Conservation (phyloP, 2,329 filamentous ascomycete genomes). For the Chaetomiaceae sp. region DNA sequence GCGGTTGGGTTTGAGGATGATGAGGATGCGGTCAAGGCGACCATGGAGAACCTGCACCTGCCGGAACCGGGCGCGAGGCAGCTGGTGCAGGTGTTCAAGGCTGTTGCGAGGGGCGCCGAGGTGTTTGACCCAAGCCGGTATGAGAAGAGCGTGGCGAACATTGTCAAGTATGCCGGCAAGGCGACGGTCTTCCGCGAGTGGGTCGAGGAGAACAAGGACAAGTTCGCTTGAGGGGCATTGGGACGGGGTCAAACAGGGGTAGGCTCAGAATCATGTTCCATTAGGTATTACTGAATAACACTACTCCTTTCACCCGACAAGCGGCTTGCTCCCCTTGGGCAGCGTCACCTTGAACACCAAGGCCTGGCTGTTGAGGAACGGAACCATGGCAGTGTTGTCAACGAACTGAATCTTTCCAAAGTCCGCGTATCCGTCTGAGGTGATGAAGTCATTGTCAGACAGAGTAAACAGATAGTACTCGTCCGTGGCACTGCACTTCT, state of each 20-base stretch:
- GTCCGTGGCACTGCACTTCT: constrained; percentile 29
- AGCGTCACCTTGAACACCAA: constrained; percentile 57
- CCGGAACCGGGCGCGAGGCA: background rate
- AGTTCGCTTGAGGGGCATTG: background rate
- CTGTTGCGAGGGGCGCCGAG: background rate
- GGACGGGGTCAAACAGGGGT: too few species aligned
- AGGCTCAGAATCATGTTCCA: too few species aligned
- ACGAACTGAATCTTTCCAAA: constrained; percentile 51
- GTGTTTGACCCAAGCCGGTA: background rate
- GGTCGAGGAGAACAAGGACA: background rate
- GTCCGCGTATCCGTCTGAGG: constrained; percentile 38
- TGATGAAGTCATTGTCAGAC: constrained; percentile 73
- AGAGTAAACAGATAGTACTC: constrained; percentile 66
- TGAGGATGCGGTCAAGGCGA: background rate
- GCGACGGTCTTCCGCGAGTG: background rate
- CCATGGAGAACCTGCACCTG: background rate
- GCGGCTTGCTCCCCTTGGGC: constrained; percentile 27
- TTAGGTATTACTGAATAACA: background rate
- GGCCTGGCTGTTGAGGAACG: constrained; percentile 53
- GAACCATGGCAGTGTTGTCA: constrained; percentile 39
- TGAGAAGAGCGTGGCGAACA: background rate
- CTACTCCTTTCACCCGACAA: constrained; percentile 12
- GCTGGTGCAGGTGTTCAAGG: background rate
- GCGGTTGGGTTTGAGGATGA: background rate
- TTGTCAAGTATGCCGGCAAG: background rate